Base-by-base conservation (phyloP, 495 filamentous ascomycete species). In the Penicillium egyptiacum region DNA sequence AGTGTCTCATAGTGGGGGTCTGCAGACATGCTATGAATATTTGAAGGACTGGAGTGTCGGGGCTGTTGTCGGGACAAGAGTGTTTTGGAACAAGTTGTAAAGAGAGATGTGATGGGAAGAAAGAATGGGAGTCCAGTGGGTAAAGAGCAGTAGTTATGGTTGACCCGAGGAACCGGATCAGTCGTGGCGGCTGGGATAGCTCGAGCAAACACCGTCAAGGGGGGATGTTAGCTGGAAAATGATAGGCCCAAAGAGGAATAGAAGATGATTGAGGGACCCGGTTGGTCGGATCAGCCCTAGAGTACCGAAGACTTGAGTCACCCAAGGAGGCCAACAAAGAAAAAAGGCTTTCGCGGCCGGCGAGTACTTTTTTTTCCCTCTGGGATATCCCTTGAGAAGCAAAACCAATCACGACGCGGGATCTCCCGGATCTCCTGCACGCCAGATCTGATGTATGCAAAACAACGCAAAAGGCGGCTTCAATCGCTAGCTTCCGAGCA, bases 11-110 rank as follows among this genome's bases (percentile, higher is more conserved):
- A 35, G 7, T 22, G 5, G 58, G 53, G 4, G 50, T 25, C 35
- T 61, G 49, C 30, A 65, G 46, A n/a, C 63, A 58, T 45, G 61
- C 60, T 70, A 74, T 71, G 50, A 26, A 12, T 22, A n/a, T 55
- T 55, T 22, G 19, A 19, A 30, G 23, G 23, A 37, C 4, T 17
- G 17, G 19, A 31, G 9, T 39, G 20, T 16, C 5, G 19, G 14
- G 5, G 4, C 19, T 37, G 33, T 10, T 12, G 30, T 39, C 8
- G 28, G 4, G 12, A 46, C 19, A 14, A 47, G 43, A 46, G 26
- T 11, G 30, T 53, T 12, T 8, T 30, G 40, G 10, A 43, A 17
- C 41, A 10, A 25, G 28, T 7, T 40, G 22, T 8, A 9, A 19
- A 19, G 33, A 43, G 31, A 17, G 25, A 28, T 5, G 43, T 4